Conservation (phyloP, 352 stramenopile species). For the Thalassiosira hispida region DNA sequence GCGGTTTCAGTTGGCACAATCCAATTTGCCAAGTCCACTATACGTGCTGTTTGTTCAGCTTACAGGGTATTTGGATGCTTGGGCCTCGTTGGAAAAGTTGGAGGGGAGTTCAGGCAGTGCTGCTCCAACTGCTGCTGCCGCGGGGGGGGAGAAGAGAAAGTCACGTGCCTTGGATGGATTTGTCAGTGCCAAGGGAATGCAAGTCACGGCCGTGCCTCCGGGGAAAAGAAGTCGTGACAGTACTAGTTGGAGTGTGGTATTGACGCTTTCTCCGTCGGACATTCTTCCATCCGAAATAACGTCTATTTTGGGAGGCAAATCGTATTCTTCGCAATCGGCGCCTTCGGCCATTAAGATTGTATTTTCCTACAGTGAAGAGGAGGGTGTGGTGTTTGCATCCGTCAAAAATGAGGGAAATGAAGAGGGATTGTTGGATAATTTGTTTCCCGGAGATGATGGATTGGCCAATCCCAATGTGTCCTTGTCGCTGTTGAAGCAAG, state of each 20-base stretch:
- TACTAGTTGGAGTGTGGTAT: constrained; percentile 35
- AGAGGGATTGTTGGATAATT: constrained; percentile 41
- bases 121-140: neutral
- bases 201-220: constrained; percentile 16
- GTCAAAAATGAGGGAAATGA: constrained; percentile 13
- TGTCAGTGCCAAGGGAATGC: constrained; percentile 33
- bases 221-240: neutral
- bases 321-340: neutral
- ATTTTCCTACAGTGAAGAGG: constrained; percentile 34
- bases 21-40: constrained; percentile 45
- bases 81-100: constrained; percentile 36
- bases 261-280: constrained; percentile 29
- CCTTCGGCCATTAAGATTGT: constrained; percentile 33
- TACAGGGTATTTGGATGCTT: constrained; percentile 51
- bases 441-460: constrained; percentile 74
- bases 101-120: constrained; percentile 1
- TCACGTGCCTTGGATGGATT: constrained; percentile 33
- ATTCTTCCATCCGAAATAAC: constrained; percentile 38
- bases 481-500: constrained; percentile 25
- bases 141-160: neutral
- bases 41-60: constrained; percentile 51
- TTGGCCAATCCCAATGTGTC: constrained; percentile 32
- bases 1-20: constrained; percentile 50
- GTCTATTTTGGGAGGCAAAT: constrained; percentile 28
- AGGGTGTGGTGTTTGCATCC: constrained; percentile 33